A percentile compares a stretch with the other conserved stretches of the same genome.
These are phyloP conservation scores for Canavalia gladiata DNA, from an alignment of 306 rosid species.

Conservation along the genomic window DNA sequence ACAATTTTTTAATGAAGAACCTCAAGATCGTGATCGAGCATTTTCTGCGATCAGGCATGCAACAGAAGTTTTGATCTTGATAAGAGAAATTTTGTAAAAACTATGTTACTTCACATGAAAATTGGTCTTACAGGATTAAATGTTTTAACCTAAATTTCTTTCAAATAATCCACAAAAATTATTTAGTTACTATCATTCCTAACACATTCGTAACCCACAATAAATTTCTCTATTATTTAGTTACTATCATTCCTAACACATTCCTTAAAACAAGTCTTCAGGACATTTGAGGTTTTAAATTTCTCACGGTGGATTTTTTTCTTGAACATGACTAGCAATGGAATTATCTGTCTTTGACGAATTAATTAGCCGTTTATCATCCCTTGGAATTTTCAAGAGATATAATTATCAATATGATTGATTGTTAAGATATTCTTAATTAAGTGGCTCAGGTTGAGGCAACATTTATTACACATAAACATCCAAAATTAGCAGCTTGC, in stretches of 20 bases:
- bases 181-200: background rate
- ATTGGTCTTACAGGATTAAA: background rate
- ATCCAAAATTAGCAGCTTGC: background rate
- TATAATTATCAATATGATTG: background rate
- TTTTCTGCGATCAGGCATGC: background rate
- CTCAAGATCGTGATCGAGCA: background rate
- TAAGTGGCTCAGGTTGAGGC: background rate
- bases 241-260: background rate
- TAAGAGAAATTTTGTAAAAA: background rate
- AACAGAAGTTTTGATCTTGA: background rate
- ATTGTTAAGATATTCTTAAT: background rate
- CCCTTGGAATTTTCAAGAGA: slow-evolving; percentile 2
- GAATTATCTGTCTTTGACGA: background rate
- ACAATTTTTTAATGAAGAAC: background rate
- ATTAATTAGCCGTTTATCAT: slow-evolving; percentile 12
- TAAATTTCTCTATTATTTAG: background rate
- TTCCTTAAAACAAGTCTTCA: background rate
- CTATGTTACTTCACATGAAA: background rate
- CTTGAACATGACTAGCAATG: background rate
- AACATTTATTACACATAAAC: background rate
- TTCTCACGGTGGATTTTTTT: background rate
- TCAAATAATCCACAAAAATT: background rate
- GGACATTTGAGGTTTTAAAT: background rate
- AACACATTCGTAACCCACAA: background rate
- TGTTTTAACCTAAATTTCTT: background rate